Percentiles rank a stretch among this genome's conserved stretches.
Conservation (phyloP, 2,329 filamentous ascomycete genomes). For the Aspergillus sojae region DNA sequence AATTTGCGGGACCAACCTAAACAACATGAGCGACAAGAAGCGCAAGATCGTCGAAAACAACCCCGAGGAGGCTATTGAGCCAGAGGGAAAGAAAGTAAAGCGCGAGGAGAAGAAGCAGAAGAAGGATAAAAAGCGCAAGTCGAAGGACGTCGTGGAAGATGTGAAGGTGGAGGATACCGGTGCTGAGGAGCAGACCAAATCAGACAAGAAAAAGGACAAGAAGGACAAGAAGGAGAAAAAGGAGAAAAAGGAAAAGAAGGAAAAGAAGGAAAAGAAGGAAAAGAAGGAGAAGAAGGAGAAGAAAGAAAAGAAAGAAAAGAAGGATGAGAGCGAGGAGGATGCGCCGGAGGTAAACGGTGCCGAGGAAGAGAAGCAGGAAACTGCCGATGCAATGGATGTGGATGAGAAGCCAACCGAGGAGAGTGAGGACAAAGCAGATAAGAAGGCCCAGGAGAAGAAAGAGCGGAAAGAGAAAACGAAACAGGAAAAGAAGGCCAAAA, state of each 20-base stretch:
- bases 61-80: slow-evolving; percentile 28
- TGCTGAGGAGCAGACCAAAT: slow-evolving; percentile 21
- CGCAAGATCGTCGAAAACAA: slow-evolving; percentile 41
- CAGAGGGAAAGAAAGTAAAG: slow-evolving; percentile 38
- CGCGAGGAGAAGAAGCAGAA: slow-evolving; percentile 27
- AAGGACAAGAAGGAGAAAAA: slow-evolving; percentile 25
- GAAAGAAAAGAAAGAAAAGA: slow-evolving; percentile 29
- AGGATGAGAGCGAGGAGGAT: slow-evolving; percentile 28
- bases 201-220: slow-evolving; percentile 30
- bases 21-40: slow-evolving; percentile 41
- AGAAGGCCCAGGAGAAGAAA: slow-evolving; percentile 13
- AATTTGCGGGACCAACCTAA: background rate
- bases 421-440: slow-evolving; percentile 7
- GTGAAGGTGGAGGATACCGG: slow-evolving; percentile 5
- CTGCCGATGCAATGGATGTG: slow-evolving; percentile 21
- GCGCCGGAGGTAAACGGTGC: slow-evolving; percentile 2
- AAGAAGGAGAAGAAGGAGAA: slow-evolving; percentile 23
- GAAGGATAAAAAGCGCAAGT: slow-evolving; percentile 22
- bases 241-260: slow-evolving; percentile 30
- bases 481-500: slow-evolving; percentile 22
- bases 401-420: slow-evolving; percentile 11
- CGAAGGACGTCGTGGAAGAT: slow-evolving; percentile 15
- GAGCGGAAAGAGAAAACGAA: slow-evolving; percentile 11
- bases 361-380: slow-evolving; percentile 13
- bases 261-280: slow-evolving; percentile 34